Evolutionary conservation across 345 rosid species (phyloP).

Genomic region (Salix brachista): DNA sequence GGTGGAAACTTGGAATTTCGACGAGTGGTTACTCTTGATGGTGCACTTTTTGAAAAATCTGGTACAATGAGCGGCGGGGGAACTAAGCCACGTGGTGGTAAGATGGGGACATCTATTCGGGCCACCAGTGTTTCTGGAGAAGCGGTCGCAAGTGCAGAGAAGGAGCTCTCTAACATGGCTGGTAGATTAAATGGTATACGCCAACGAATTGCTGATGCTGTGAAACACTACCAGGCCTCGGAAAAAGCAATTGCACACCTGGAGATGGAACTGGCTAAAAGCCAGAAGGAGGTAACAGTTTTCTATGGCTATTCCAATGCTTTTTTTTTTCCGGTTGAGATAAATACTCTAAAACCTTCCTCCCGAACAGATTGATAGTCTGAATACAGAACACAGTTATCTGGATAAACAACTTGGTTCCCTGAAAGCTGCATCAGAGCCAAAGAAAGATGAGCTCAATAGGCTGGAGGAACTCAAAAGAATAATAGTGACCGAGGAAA

Average conservation of each 20-base stretch:
- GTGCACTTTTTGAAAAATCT: conserved; percentile 90
- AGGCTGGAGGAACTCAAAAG: conserved; percentile 61
- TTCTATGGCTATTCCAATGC: not conserved
- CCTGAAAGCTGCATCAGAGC: conserved; percentile 73
- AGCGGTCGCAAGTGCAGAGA: conserved; percentile 60
- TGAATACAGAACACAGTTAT: conserved; percentile 62
- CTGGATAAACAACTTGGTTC: conserved; percentile 74
- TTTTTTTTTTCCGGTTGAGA: not conserved
- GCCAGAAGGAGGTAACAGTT: conserved; percentile 68
- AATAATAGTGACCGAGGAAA: conserved; percentile 56
- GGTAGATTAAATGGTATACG: conserved; percentile 53
- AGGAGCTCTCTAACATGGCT: conserved; percentile 57
- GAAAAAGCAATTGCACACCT: conserved; percentile 55
- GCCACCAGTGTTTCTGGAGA: conserved; percentile 69
- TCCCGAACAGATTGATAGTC: conserved; percentile 65
- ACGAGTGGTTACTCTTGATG: conserved; percentile 91
- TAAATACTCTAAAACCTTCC: not conserved
- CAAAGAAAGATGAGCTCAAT: conserved; percentile 65
- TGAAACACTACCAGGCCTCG: conserved; percentile 54
- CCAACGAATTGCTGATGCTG: conserved; percentile 60
- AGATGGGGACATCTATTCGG: conserved; percentile 93
- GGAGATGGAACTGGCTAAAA: conserved; percentile 87
- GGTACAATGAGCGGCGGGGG: conserved; percentile 99
- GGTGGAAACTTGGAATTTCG: conserved; percentile 74
- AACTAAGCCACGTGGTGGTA: conserved; percentile 90